Evolutionary conservation across 73 alveolate species (phyloP).

Genomic region (Tetrahymena malaccensis): DNA sequence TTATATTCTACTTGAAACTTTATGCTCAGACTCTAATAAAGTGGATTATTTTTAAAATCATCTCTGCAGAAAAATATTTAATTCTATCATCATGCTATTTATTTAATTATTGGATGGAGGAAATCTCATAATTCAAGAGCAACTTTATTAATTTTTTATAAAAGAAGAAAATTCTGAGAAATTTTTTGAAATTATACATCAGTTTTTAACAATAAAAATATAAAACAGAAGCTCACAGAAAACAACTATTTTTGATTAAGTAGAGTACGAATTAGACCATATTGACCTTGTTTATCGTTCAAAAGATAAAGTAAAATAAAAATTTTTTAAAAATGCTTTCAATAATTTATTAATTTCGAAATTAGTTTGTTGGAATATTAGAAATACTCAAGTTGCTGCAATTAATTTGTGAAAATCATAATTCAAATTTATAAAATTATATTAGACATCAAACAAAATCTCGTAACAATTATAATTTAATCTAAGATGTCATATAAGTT

Average conservation of each 20-base stretch:
- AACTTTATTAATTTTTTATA: neutral
- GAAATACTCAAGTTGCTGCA: slow-evolving; percentile 41
- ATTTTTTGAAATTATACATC: neutral
- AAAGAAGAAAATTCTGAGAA: neutral
- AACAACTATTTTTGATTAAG: neutral
- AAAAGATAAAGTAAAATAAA: neutral
- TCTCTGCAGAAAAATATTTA: neutral
- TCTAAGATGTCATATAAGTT: neutral
- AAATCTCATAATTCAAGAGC: neutral
- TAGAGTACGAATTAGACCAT: neutral
- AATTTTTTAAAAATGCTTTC: no score
- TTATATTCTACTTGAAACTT: neutral
- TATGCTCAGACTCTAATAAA: neutral
- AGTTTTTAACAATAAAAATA: neutral
- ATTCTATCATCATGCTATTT: neutral
- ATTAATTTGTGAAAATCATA: slow-evolving; percentile 64
- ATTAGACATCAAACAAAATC: slow-evolving; percentile 42
- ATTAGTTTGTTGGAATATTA: neutral
- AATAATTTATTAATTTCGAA: no score
- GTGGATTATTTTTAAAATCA: neutral
- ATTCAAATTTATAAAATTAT: slow-evolving; percentile 44
- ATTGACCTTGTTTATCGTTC: neutral
- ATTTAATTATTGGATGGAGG: neutral
- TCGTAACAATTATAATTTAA: slow-evolving; percentile 19
- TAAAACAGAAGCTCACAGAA: neutral